Evolutionary conservation across 257 asterid genomes (phyloP).

Genomic region (Buddleja alternifolia): DNA sequence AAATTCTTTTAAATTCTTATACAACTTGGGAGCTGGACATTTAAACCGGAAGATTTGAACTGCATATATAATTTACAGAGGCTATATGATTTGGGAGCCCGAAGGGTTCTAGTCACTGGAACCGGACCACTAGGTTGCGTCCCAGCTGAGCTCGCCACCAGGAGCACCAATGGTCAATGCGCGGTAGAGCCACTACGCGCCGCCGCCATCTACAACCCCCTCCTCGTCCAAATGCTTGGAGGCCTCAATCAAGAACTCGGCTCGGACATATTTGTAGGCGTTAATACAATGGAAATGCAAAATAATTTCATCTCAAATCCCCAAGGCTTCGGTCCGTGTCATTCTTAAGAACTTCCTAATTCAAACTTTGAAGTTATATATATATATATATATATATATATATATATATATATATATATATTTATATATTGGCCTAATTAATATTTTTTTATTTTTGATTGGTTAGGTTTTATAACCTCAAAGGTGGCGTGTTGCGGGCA

Average conservation of each 20-base stretch:
- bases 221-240: slow-evolving; percentile 49
- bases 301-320: slow-evolving; percentile 58
- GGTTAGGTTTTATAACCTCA: slow-evolving; percentile 46
- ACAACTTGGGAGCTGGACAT: no score
- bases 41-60: no score
- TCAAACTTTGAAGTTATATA: no score
- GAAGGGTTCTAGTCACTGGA: slow-evolving; percentile 73
- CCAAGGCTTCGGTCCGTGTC: slow-evolving; percentile 44
- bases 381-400: no score
- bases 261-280: slow-evolving; percentile 55
- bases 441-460: no score
- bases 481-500: slow-evolving; percentile 63
- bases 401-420: no score
- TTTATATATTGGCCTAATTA: no score
- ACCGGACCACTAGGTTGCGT: slow-evolving; percentile 80
- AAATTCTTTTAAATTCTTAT: no score
- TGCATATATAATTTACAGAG: slow-evolving; percentile 35
- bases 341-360: neutral
- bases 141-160: slow-evolving; percentile 55
- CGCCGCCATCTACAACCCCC: slow-evolving; percentile 56
- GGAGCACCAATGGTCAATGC: slow-evolving; percentile 61
- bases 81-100: slow-evolving; percentile 54
- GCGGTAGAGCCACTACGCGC: slow-evolving; percentile 63
- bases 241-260: slow-evolving; percentile 58
- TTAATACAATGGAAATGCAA: slow-evolving; percentile 56